These are phyloP conservation scores for Coniochaeta sp. DNA, from an alignment of 2,329 filamentous ascomycete species.

Conservation along the genomic window DNA sequence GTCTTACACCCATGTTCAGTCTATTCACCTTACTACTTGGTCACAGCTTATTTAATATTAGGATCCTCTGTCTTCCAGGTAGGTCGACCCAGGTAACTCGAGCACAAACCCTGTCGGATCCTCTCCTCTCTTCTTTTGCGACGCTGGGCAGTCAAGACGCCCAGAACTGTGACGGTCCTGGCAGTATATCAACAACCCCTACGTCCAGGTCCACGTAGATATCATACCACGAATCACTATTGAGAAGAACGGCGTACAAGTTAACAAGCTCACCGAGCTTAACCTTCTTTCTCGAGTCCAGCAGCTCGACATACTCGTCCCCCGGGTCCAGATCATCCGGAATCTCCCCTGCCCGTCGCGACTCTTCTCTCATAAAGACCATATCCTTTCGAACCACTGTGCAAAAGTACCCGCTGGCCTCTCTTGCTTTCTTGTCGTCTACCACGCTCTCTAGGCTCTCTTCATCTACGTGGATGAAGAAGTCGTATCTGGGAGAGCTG, in stretches of 20 bases:
- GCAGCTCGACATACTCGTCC: not conserved
- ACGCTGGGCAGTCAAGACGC: too few species aligned
- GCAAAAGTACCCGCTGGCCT: not conserved
- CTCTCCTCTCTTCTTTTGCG: too few species aligned
- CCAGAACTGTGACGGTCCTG: too few species aligned
- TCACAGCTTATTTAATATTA: too few species aligned
- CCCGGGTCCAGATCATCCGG: not conserved
- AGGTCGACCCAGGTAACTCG: too few species aligned
- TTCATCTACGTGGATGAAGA: slow-evolving; percentile 5
- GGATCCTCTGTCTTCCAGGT: too few species aligned
- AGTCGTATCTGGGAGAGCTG: not conserved
- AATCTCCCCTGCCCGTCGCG: not conserved
- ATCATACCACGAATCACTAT: not conserved
- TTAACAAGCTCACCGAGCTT: not conserved
- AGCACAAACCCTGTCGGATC: too few species aligned
- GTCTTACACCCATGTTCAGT: too few species aligned
- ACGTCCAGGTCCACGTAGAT: not conserved
- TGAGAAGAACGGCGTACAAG: not conserved
- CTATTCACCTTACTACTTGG: too few species aligned
- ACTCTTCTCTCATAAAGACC: not conserved
- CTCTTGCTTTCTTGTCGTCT: not conserved
- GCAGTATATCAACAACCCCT: not conserved
- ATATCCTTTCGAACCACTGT: not conserved
- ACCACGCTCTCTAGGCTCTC: slow-evolving; percentile 5
- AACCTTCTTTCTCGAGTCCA: not conserved